These are phyloP conservation scores for Arabidopsis thaliana DNA, from an alignment of 345 rosid genomes.

Conservation along the genomic window TAIR10.1 NC_003071.7:1854501-1855000, in stretches of 20 bases:
- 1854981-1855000: conserved; percentile 1
- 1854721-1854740: conserved; percentile 1
- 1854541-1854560: neutral
- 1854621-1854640: conserved; percentile 93
- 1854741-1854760: neutral
- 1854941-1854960: neutral
- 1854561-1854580: neutral
- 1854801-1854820: conserved; percentile 78
- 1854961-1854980: conserved; percentile 30
- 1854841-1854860: conserved; percentile 75
- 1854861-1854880: conserved; percentile 68
- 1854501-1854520: conserved; percentile 11
- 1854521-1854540: neutral
- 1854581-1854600: conserved; percentile 51
- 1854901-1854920: conserved; percentile 41
- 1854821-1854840: conserved; percentile 79
- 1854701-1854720: conserved; percentile 47
- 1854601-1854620: conserved; percentile 97
- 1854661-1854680: conserved; percentile 81
- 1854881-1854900: conserved; percentile 72
- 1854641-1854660: conserved; percentile 84
- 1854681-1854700: conserved; percentile 67
- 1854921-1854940: neutral
- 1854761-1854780: neutral
- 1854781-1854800: neutral